phyloP scores from a whole-genome alignment of 192 early-diverging fungal species.

The Podila verticillata region DNA sequence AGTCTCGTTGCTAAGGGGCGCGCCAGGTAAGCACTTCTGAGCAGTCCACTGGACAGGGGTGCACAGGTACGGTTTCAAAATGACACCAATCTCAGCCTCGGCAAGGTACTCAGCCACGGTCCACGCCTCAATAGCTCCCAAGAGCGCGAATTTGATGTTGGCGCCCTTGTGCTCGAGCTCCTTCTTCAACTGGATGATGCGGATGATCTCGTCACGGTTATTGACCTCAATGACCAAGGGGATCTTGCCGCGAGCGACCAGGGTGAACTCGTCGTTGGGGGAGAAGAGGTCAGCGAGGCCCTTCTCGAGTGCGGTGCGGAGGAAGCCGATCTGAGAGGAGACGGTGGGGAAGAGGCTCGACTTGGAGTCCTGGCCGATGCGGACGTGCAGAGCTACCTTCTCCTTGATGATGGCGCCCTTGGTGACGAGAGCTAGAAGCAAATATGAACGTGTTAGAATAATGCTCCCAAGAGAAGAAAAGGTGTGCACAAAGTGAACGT shows the following conservation, averaged over 20 bases:
- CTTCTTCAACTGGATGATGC: conserved; percentile 68
- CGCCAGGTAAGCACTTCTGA: conserved; percentile 66
- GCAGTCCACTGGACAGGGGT: conserved; percentile 69
- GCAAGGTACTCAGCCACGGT: conserved; percentile 68
- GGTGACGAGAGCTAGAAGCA: conserved; percentile 18
- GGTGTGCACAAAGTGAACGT: not conserved
- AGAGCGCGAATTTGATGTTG: conserved; percentile 57
- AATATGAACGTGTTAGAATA: too few species aligned
- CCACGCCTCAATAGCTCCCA: conserved; percentile 77
- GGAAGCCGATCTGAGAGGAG: conserved; percentile 61
- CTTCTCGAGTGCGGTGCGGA: conserved; percentile 54
- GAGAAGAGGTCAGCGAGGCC: conserved; percentile 28
- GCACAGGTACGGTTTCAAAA: conserved; percentile 71
- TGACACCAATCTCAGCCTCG: conserved; percentile 64
- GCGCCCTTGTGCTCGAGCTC: conserved; percentile 49
- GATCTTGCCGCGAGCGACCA: conserved; percentile 59
- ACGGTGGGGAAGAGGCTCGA: conserved; percentile 56
- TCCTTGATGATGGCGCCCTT: conserved; percentile 55
- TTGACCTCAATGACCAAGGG: conserved; percentile 58
- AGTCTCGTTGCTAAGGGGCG: conserved; percentile 59
- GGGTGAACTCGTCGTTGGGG: conserved; percentile 43
- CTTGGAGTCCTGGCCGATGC: conserved; percentile 60
- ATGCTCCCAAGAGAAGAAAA: not conserved
- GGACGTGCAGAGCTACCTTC: conserved; percentile 67
- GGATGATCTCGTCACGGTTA: conserved; percentile 74